Evolutionary conservation across 108 stramenopile species (phyloP), one percentile per base, ranked within the genome.

Genomic region (Pseudonitzschia delicatissima): DNA sequence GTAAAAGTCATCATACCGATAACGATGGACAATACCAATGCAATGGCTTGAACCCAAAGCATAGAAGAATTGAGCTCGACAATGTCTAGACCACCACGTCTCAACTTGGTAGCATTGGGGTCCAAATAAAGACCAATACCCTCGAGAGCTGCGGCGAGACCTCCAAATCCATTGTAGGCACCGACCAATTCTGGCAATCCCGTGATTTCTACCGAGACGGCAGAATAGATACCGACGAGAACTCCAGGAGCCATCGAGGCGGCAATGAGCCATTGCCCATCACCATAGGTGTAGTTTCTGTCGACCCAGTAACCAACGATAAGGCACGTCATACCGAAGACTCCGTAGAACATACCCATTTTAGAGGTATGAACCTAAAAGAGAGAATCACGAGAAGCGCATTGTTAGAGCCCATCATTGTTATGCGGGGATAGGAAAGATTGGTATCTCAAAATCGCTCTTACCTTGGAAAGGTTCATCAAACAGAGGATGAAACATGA

Each of bases 1-100:
- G 94, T 93, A n/a, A 90, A 89, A 2, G 94, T 96, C 78, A 92
- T 88, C 64, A 77, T 73, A 4, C 94, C 94, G 60, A 93, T 96
- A 6, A 84, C 74, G 33, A 84, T 71, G 1, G 59, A 62, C 12
- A 84, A 44, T 5, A 74, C 36, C 53, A 80, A 48, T 26, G 83
- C 83, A 60, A 84, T 78, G 11, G 73, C 83, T 48, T 84, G 83
- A n/a, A 84, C 83, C 79, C 79, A 80, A 9, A 84, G 48, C 83
- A 84, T 84, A 31, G 69, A 45, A n/a, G 64, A 32, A 2, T 73
- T 76, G 60, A 78, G 76, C 17, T 45, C 37, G 34, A 26, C 77
- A 8, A 78, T 57, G 12, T 51, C 23, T n/a, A 51, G 23, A 29
- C 82, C 82, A 12, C 55, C 67, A 12, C 83, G 76, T 4, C 80